Base-by-base conservation (phyloP, 768 basidiomycete genomes). In the Cyathus striatus region DNA sequence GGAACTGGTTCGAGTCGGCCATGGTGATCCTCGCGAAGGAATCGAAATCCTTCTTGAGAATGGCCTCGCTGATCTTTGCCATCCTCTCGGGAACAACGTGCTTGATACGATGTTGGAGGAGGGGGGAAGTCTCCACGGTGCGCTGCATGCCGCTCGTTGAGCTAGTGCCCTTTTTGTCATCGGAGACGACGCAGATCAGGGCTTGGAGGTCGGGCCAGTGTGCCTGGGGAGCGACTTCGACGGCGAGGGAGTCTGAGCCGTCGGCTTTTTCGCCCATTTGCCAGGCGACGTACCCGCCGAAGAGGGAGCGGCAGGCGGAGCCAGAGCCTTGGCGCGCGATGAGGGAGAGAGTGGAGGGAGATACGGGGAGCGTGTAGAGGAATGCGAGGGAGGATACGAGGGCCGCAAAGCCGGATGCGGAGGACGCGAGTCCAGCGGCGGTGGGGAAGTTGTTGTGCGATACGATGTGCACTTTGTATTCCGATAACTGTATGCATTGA, bases 401-500 rank as follows among this genome's bases (percentile, higher is more conserved):
- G 0, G 96, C 96, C 3, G 96, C 95, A 54, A 98, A 94, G 13
- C 96, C 96, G 0, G 93, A 90, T 1, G 96, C 96, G 24, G 94
- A 97, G 1, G 94, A 97, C 1, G 96, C 96, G 35, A 99, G 82
- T 3, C 96, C 96, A 0, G 96, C 96, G 12, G 96, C 96, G 12
- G 96, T 99, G 23, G 96, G 96, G 75, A 99, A 98, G 72, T 98
- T 98, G 76, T 99, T 99, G 69, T 81, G 84, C 5, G 95, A 98
- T 44, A 81, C 81, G 54, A 99, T 92, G 68, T 92, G 93, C 3
- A 98, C 79, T 14, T 76, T 67, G 62, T 69, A 88, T 13, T 68
- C 51, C 0, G 92, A 87, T 26, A 94, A 63, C 84, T 89, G 53
- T 18, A 20, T 3, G 2, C 3, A 2, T 23, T 42, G 22, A 24